These are phyloP conservation scores for Flaveria brownii DNA, from an alignment of 129 eudicot genomes.

Conservation along the genomic window DNA sequence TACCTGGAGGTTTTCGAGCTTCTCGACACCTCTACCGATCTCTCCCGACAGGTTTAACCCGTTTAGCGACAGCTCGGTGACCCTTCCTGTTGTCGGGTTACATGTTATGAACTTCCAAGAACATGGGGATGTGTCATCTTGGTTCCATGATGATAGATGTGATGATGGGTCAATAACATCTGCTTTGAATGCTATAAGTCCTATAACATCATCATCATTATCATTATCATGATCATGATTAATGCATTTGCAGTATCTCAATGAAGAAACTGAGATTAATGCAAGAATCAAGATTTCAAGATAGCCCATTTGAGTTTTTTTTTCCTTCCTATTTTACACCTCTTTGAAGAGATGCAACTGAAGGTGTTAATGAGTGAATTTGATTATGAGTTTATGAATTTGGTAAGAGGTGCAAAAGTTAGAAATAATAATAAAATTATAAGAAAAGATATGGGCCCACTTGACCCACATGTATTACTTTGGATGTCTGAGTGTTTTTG, in stretches of 20 bases:
- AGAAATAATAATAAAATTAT: background rate
- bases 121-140: constrained; percentile 82
- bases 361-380: constrained; percentile 22
- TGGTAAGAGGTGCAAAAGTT: background rate
- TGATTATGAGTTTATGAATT: constrained; percentile 19
- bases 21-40: constrained; percentile 73
- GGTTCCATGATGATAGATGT: constrained; percentile 70
- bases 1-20: constrained; percentile 55
- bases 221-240: constrained; percentile 22
- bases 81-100: constrained; percentile 62
- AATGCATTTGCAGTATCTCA: constrained; percentile 27
- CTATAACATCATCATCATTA: constrained; percentile 77
- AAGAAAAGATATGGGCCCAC: constrained; percentile 31
- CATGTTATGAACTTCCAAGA: constrained; percentile 73
- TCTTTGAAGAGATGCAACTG: constrained; percentile 6
- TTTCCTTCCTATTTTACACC: background rate
- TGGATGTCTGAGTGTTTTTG: constrained; percentile 34
- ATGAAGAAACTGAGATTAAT: constrained; percentile 30
- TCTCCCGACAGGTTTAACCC: constrained; percentile 72
- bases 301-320: constrained; percentile 20
- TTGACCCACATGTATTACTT: constrained; percentile 40
- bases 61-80: constrained; percentile 47
- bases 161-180: constrained; percentile 53
- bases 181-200: constrained; percentile 88
- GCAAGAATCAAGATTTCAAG: constrained; percentile 38